These are phyloP conservation scores for Sugiyamaella pinicola DNA, from an alignment of 1,139 yeast species.

Conservation along the genomic window DNA sequence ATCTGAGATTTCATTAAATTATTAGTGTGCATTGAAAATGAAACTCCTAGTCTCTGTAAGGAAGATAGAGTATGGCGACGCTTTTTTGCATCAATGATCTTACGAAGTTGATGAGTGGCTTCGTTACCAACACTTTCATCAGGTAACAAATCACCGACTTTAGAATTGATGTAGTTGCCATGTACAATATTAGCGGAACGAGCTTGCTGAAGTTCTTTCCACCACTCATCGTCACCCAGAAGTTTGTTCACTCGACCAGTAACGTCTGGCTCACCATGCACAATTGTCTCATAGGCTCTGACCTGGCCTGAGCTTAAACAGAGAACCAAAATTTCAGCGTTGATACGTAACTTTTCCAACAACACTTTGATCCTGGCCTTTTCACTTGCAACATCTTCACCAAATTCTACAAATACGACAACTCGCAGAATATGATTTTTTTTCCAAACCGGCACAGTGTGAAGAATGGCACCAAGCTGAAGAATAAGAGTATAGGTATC, in stretches of 20 bases:
- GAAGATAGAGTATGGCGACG: conserved; percentile 42
- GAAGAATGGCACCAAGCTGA: conserved; percentile 87
- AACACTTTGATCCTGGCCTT: conserved; percentile 58
- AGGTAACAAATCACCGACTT: conserved; percentile 13
- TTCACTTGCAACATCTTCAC: conserved; percentile 72
- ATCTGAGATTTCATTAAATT: conserved; percentile 46
- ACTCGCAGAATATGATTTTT: conserved; percentile 71
- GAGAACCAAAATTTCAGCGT: conserved; percentile 72
- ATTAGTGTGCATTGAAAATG: conserved; percentile 71
- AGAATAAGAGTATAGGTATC: conserved; percentile 92
- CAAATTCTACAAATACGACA: conserved; percentile 83
- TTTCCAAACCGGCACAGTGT: conserved; percentile 93
- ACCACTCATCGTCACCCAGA: conserved; percentile 55
- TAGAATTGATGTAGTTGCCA: conserved; percentile 11
- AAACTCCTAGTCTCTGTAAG: conserved; percentile 68
- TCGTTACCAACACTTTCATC: conserved; percentile 17
- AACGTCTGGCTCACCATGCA: conserved; percentile 57
- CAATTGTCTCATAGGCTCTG: conserved; percentile 70
- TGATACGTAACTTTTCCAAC: conserved; percentile 75
- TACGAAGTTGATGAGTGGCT: conserved; percentile 21
- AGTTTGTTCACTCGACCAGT: conserved; percentile 43
- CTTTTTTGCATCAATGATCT: conserved; percentile 27
- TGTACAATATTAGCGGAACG: conserved; percentile 45
- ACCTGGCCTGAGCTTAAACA: conserved; percentile 65
- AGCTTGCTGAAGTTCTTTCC: conserved; percentile 65